phyloP scores from a whole-genome alignment of 495 filamentous ascomycete species.

The Talaromyces proteolyticus region DNA sequence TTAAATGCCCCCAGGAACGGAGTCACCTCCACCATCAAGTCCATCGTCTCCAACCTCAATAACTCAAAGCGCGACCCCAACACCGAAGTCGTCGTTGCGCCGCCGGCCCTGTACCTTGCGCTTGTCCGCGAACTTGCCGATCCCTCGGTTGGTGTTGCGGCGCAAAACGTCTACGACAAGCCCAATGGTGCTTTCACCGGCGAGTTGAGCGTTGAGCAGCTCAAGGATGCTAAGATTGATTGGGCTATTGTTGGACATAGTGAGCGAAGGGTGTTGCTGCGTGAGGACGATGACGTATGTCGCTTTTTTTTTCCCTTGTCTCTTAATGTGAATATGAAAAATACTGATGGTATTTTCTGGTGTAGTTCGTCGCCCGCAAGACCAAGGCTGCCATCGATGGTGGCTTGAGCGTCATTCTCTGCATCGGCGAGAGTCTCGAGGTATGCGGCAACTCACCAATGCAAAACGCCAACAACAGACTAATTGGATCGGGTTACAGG shows the following conservation, averaged over 20 bases:
- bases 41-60: slow-evolving; percentile 85
- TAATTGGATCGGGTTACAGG: slow-evolving; percentile 32
- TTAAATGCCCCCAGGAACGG: slow-evolving; percentile 86
- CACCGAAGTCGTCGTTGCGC: slow-evolving; percentile 86
- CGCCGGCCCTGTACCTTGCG: slow-evolving; percentile 84
- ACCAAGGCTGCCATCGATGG: slow-evolving; percentile 83
- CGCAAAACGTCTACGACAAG: slow-evolving; percentile 96
- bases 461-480: background rate
- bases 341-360: background rate
- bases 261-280: slow-evolving; percentile 81
- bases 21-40: slow-evolving; percentile 74
- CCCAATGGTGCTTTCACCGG: slow-evolving; percentile 96
- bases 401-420: slow-evolving; percentile 87
- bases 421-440: slow-evolving; percentile 91
- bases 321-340: background rate
- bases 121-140: slow-evolving; percentile 70
- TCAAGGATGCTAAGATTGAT: slow-evolving; percentile 77
- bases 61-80: slow-evolving; percentile 49
- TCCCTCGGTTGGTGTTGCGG: slow-evolving; percentile 68
- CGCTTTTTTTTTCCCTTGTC: background rate
- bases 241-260: slow-evolving; percentile 93
- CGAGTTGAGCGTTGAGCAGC: slow-evolving; percentile 86
- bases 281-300: slow-evolving; percentile 68
- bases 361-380: slow-evolving; percentile 79
- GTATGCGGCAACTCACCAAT: slow-evolving; percentile 26